Evolutionary conservation across 768 basidiomycete genomes (phyloP), one percentile per base, ranked within the genome.

Genomic region (Trametes maxima): DNA sequence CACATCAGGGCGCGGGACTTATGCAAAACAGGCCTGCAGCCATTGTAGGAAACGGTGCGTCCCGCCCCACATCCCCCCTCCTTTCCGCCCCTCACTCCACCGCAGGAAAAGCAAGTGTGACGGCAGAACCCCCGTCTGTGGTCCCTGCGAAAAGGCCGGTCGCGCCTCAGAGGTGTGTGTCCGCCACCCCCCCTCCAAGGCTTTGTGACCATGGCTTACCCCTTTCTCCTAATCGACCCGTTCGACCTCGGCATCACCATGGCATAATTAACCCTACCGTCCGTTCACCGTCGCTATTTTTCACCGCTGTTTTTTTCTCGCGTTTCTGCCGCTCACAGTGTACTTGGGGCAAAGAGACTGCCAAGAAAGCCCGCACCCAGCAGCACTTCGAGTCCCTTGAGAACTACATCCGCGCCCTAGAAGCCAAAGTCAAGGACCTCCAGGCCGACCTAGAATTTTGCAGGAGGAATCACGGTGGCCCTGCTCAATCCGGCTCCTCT

Each of bases 51-150:
- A 67, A 50, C 60, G 73, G 73, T 72, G 17, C 28, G 66, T 52
- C 22, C 45, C 16, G 21, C 54, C 24, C 49, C 44, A 10, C 43
- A 37, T 35, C 0, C 49, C 42, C 24, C 40, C 43, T 16, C 28
- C 3, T 56, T 36, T 44, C 47, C 13, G 36, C 22, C 4, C 19
- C 19, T 40, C 36, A 13, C 14, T 13, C 16, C 10, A 22, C 3
- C 54, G 7, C 56, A 74, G 74, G 42, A 75, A 75, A 62, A 72
- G 70, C 51, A 74, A 72, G 45, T 75, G 74, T 59, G 73, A 75
- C 48, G 74, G 74, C 11, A 54, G 65, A 22, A 63, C 69, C 21
- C 74, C 74, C 1, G 63, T 69, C 10, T 75, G 74, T 44, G 69
- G 70, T 3, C 66, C 74, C 6, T 75, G 74, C 57, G 64, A 56